Conservation (phyloP, 2,329 filamentous ascomycete species). For the Sclerotinia sclerotiorum region DNA sequence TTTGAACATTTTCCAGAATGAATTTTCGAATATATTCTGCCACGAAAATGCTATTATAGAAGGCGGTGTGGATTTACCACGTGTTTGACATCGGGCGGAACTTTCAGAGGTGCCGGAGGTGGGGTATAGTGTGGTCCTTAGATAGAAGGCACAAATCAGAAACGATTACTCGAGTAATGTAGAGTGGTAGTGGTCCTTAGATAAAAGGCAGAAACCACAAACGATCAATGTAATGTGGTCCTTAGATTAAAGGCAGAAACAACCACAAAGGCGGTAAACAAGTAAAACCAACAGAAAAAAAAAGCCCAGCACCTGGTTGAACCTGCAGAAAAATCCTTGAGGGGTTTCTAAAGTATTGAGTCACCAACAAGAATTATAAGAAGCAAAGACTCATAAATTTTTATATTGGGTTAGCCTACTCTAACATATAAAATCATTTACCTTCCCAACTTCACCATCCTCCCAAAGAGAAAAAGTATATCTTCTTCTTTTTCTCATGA, state of each 20-base stretch:
- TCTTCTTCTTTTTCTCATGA: background rate
- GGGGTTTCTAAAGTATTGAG: too few species aligned
- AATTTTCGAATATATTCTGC: constrained; percentile 3
- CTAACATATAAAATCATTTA: too few species aligned
- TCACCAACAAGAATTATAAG: background rate
- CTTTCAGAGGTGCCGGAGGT: background rate
- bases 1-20: background rate
- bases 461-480: background rate
- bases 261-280: constrained; percentile 1
- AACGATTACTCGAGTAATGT: too few species aligned
- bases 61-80: too few species aligned
- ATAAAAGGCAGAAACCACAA: too few species aligned
- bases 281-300: background rate
- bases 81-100: too few species aligned
- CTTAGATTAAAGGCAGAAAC: too few species aligned
- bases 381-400: background rate
- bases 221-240: too few species aligned
- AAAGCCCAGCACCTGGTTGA: too few species aligned
- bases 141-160: too few species aligned
- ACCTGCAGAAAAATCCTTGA: too few species aligned
- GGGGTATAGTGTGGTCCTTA: background rate
- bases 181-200: too few species aligned
- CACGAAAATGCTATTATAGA: background rate
- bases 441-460: background rate
- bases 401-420: background rate